Conservation (phyloP, 2,329 filamentous ascomycete genomes). For the Sporothrix schenckii region DNA sequence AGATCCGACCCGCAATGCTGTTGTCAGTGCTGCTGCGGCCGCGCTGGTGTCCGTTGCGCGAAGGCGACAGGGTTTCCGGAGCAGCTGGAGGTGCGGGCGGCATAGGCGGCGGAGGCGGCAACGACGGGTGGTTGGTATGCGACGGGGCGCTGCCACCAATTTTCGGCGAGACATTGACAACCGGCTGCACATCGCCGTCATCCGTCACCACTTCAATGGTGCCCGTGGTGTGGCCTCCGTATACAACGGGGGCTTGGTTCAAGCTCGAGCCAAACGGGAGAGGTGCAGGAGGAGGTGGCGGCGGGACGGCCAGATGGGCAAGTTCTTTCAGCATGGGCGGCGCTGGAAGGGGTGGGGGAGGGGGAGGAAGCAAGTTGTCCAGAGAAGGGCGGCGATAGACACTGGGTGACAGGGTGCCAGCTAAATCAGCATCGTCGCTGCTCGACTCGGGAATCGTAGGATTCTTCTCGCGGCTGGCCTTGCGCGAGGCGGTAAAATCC, state of each 20-base stretch:
- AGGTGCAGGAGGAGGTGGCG: constrained; percentile 64
- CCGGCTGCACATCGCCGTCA: constrained; percentile 51
- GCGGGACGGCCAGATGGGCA: constrained; percentile 63
- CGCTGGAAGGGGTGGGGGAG: constrained; percentile 59
- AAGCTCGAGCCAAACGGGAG: constrained; percentile 51
- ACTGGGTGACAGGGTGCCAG: not conserved
- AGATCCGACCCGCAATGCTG: constrained; percentile 57
- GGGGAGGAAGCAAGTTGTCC: constrained; percentile 54
- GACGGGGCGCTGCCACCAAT: constrained; percentile 40
- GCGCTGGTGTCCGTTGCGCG: constrained; percentile 54
- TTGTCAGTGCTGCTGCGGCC: constrained; percentile 59
- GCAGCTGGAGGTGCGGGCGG: not conserved
- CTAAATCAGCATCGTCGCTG: not conserved
- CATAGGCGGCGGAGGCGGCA: constrained; percentile 46
- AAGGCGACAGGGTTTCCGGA: constrained; percentile 31
- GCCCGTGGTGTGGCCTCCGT: constrained; percentile 53
- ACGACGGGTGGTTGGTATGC: constrained; percentile 50
- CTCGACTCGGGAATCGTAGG: constrained; percentile 26
- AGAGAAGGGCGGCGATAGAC: constrained; percentile 51
- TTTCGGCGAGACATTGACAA: constrained; percentile 31
- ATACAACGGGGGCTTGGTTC: constrained; percentile 44
- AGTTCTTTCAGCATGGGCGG: constrained; percentile 64
- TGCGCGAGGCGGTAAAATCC: constrained; percentile 4
- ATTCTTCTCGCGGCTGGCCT: constrained; percentile 25
- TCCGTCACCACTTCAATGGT: constrained; percentile 70